Conservation (phyloP, 768 basidiomycete species). For the Suillus sp. region DNA sequence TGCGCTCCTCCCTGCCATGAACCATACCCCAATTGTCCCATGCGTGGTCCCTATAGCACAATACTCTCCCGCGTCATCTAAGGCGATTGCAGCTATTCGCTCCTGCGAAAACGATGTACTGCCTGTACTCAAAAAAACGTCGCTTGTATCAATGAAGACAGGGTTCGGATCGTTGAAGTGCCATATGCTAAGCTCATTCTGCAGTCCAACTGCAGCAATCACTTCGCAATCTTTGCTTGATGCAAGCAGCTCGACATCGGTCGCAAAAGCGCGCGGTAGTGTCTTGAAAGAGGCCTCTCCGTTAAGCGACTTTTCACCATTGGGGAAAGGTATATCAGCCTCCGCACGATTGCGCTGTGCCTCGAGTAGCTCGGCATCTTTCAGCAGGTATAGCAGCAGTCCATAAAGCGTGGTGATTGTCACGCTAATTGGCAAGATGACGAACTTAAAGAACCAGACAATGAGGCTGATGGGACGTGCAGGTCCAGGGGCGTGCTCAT, state of each 20-base stretch:
- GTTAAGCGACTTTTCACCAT: slow-evolving; percentile 36
- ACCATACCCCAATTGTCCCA: slow-evolving; percentile 68
- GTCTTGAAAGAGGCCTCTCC: slow-evolving; percentile 59
- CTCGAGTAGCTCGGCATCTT: slow-evolving; percentile 89
- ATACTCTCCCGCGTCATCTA: slow-evolving; percentile 60
- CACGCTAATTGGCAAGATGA: slow-evolving; percentile 79
- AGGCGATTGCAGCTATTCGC: slow-evolving; percentile 59
- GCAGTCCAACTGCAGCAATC: slow-evolving; percentile 71
- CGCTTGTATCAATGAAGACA: slow-evolving; percentile 51
- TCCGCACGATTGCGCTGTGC: slow-evolving; percentile 71
- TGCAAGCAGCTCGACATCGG: slow-evolving; percentile 82
- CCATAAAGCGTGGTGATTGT: slow-evolving; percentile 77
- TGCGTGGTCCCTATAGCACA: slow-evolving; percentile 73
- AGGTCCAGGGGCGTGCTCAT: slow-evolving; percentile 41
- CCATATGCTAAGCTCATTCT: slow-evolving; percentile 80
- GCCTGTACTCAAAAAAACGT: slow-evolving; percentile 51
- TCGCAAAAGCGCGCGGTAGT: slow-evolving; percentile 77
- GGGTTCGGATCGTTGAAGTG: slow-evolving; percentile 45
- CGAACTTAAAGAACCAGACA: slow-evolving; percentile 79
- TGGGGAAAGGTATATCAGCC: slow-evolving; percentile 37
- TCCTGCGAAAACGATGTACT: slow-evolving; percentile 50
- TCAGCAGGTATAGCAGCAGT: slow-evolving; percentile 82
- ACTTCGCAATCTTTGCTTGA: slow-evolving; percentile 66
- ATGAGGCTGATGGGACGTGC: slow-evolving; percentile 57
- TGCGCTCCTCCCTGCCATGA: slow-evolving; percentile 43